Evolutionary conservation across 2,329 filamentous ascomycete species (phyloP).

Genomic region (Botrytis aclada): DNA sequence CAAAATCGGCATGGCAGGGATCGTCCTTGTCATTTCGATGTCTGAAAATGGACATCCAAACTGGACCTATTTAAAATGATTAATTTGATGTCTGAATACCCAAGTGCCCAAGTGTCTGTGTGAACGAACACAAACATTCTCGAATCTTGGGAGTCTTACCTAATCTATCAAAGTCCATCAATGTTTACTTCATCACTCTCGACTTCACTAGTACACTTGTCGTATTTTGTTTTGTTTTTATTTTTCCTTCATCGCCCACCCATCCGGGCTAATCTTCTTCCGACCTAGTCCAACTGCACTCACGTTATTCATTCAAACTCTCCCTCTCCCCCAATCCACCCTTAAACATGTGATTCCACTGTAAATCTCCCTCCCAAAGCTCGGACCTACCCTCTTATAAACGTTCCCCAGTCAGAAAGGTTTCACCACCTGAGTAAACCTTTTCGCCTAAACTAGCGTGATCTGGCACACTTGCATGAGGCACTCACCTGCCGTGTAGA

Average conservation of each 20-base stretch:
- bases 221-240: too few relatives aligned
- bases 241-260: not conserved
- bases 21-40: not conserved
- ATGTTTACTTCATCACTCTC: too few relatives aligned
- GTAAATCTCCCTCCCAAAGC: not conserved
- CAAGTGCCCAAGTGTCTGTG: not conserved
- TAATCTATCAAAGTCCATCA: not conserved
- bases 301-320: not conserved
- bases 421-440: slow-evolving; percentile 9
- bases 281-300: not conserved
- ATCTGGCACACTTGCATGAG: slow-evolving; percentile 16
- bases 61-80: not conserved
- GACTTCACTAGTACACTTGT: too few relatives aligned
- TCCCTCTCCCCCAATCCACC: not conserved
- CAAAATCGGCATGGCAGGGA: not conserved
- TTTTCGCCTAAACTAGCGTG: slow-evolving; percentile 16
- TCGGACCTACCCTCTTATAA: not conserved
- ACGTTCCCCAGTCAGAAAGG: slow-evolving; percentile 13
- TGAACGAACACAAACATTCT: not conserved
- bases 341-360: not conserved
- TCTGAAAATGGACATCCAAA: not conserved
- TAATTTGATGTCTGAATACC: not conserved
- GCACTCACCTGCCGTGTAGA: slow-evolving; percentile 6
- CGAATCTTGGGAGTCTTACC: not conserved
- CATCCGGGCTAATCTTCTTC: not conserved